phyloP scores from a whole-genome alignment of 2,329 filamentous ascomycete genomes.

The Cercospora berteroae region DNA sequence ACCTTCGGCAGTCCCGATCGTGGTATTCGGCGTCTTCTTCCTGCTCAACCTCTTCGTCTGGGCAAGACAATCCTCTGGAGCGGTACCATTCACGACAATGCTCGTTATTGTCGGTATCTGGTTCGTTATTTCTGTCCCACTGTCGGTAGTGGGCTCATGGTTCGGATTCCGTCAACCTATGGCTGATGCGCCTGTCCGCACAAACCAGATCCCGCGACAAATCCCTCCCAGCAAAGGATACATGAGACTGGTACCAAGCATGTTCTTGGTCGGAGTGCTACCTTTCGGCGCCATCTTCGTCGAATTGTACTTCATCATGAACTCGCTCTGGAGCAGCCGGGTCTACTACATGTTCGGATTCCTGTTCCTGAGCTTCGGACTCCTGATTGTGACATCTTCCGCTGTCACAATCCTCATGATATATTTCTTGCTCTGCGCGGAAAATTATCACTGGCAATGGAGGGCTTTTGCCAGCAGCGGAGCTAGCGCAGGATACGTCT shows the following conservation, averaged over 20 bases:
- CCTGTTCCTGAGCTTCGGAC: constrained; percentile 92
- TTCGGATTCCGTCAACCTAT: constrained; percentile 73
- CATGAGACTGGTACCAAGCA: constrained; percentile 80
- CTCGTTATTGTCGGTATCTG: constrained; percentile 88
- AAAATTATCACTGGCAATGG: constrained; percentile 99
- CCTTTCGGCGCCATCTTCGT: constrained; percentile 97
- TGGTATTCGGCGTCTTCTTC: constrained; percentile 88
- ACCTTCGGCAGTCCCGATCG: constrained; percentile 76
- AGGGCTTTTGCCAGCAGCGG: constrained; percentile 88
- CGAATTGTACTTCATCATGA: constrained; percentile 99
- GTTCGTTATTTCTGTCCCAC: constrained; percentile 93
- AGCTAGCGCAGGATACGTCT: constrained; percentile 87
- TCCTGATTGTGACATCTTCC: constrained; percentile 95
- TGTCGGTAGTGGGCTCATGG: constrained; percentile 89
- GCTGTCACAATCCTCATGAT: constrained; percentile 91
- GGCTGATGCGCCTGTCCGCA: constrained; percentile 79
- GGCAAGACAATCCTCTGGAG: constrained; percentile 87
- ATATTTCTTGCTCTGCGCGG: constrained; percentile 91
- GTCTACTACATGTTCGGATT: constrained; percentile 99
- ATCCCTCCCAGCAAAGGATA: constrained; percentile 83
- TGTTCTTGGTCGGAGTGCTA: constrained; percentile 86
- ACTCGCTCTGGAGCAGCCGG: constrained; percentile 95
- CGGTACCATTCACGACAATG: constrained; percentile 96
- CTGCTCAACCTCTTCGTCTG: constrained; percentile 94
- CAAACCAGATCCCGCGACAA: constrained; percentile 96